Evolutionary conservation across 352 stramenopile species (phyloP), one percentile per base, ranked within the genome.

Genomic region (Phytophthora multivora): DNA sequence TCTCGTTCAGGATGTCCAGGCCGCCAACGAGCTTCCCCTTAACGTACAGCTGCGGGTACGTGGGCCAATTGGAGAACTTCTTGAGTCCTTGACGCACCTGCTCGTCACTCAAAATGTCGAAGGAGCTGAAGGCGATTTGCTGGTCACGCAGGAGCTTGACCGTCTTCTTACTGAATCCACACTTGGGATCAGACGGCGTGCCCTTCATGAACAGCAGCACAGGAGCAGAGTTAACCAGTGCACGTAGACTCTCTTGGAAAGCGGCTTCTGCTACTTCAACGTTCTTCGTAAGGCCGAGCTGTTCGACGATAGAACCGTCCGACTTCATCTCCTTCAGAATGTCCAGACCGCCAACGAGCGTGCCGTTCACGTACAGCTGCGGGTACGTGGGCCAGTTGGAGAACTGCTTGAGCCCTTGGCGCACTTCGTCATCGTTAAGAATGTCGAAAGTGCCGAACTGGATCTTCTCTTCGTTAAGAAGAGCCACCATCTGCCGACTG

Each of bases 311-410:
- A 5, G 81, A 89, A 51, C 82, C 87, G 46, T 94, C 82, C 13
- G 72, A 62, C 77, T 97, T 89, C 85, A 99, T 97, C 74, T 99
- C 97, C 68, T 97, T 97, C 31, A 99, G 62, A 63, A 99, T 98
- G 71, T 99, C 97, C 26, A 99, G 80, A 0, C 97, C 97, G 42
- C 97, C 97, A 8, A 99, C 64, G 26, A 99, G 84, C 63, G 97
- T 77, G 40, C 97, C 97, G 54, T 98, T 96, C n/a, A 99, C 93
- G 75, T 99, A 99, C 8, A 99, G 76, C 67, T 99, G 96, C 11
- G 97, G 97, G 80, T 91, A 99, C n/a, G 97, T 99, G 9, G 97
- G 96, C 97, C 97, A 99, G 79, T 99, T 97, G 38, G 79, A 96
- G 58, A 96, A 98, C 55, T 91, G 77, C 79, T 99, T 99, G 13